Base-by-base conservation (phyloP, 768 basidiomycete species). In the Lyophyllum decastes region DNA sequence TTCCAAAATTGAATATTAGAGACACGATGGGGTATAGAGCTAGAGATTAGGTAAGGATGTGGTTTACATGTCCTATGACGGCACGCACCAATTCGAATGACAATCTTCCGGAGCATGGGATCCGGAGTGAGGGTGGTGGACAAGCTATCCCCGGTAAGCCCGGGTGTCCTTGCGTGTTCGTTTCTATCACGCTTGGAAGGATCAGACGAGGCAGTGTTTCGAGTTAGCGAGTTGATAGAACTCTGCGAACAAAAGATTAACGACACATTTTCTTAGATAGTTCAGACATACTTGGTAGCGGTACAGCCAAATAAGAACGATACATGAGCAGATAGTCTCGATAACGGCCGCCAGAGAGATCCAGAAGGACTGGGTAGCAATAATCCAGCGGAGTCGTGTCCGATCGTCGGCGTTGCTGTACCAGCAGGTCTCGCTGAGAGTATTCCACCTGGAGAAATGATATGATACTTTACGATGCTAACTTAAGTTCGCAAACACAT, bases 301-400 rank as follows among this genome's bases (percentile, higher is more conserved):
- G 24, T 55, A 58, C 41, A 61, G 22, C 57, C 57, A 58, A 5
- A 41, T 33, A 8, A 61, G 49, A 24, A 61, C 60, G 33, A 50
- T 34, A 17, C 26, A 54, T 2, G 56, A 61, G 25, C 52, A 61
- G 24, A 58, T 30, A 16, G 52, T 58, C 25, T 61, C 60, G 11
- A 61, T 58, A 4, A 33, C 33, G 16, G 60, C 60, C 2, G 56
- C 60, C 9, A 61, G 30, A 9, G 48, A 16, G 11, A 61, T 40
- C 60, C 60, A 61, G 19, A 55, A 53, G 0, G 60, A 57, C 24
- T 48, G 52, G 0, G 60, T 61, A n/a, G 27, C 56, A 11, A 61
- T 52, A 21, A 61, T 43, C 60, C 60, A 61, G 1, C 25, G 30
- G 0, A 57, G 21, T 2, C 56, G 52, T 16, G 45, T 48, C 24